A percentile compares a stretch with the other conserved stretches of the same genome.
Evolutionary conservation across 148 eudicot species (phyloP).

Genomic region (Chenopodium album): DNA sequence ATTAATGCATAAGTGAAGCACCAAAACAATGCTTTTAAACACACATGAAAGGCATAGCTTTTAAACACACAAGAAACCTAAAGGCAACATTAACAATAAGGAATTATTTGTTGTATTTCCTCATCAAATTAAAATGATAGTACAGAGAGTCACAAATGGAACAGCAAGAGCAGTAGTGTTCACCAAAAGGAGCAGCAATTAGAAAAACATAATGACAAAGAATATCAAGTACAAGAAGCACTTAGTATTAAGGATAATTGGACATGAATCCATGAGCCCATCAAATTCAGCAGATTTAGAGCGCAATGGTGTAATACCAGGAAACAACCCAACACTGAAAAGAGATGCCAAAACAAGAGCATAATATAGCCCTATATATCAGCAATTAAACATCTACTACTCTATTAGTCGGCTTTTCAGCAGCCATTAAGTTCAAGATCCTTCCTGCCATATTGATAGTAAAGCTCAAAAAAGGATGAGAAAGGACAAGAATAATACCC

Average conservation of each 20-base stretch:
- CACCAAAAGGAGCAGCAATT: neutral
- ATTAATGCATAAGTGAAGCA: neutral
- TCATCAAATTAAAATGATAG: neutral
- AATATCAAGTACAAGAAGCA: neutral
- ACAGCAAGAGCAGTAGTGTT: neutral
- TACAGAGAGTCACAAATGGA: neutral
- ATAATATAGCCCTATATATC: neutral
- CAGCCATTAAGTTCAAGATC: neutral
- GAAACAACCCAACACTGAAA: neutral
- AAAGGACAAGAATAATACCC: slow-evolving; percentile 56
- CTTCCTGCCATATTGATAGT: neutral
- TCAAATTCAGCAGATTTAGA: neutral
- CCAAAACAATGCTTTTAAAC: neutral
- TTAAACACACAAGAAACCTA: neutral
- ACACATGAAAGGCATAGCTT: neutral
- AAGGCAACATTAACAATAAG: neutral
- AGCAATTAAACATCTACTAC: neutral
- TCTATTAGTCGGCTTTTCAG: neutral
- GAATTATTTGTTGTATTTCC: neutral
- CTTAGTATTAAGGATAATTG: too few species aligned
- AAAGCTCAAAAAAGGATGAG: neutral
- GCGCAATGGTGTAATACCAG: neutral
- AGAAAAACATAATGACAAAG: neutral
- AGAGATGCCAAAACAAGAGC: neutral
- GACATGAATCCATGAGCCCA: neutral